A percentile compares a stretch with the other conserved stretches of the same genome.
These are phyloP conservation scores for Urtica urens DNA, from an alignment of 306 rosid species.

Conservation along the genomic window DNA sequence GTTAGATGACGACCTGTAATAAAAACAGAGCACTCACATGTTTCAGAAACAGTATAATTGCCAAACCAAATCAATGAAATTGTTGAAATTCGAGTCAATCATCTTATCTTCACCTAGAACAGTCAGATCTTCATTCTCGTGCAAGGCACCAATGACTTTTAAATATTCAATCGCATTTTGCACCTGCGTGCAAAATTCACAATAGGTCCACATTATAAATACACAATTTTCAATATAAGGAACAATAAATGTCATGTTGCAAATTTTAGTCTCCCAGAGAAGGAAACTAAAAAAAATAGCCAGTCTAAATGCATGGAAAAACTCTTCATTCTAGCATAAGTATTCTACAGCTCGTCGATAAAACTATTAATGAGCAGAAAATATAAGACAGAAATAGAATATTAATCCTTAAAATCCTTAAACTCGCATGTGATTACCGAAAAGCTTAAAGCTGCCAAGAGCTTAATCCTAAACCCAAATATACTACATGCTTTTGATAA, in stretches of 20 bases:
- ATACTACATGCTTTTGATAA: too few relatives aligned
- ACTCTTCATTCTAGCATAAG: too few relatives aligned
- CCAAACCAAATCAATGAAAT: slow-evolving; percentile 11
- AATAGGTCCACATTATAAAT: slow-evolving; percentile 5
- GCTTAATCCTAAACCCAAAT: too few relatives aligned
- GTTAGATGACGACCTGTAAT: slow-evolving; percentile 64
- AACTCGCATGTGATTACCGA: too few relatives aligned
- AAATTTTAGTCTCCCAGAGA: neutral
- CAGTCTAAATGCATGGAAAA: neutral
- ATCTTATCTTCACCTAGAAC: slow-evolving; percentile 52
- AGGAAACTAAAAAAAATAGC: neutral
- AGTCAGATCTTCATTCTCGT: slow-evolving; percentile 77
- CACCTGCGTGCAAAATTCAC: slow-evolving; percentile 38
- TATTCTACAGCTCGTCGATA: too few relatives aligned
- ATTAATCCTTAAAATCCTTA: too few relatives aligned
- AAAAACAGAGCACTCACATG: slow-evolving; percentile 11
- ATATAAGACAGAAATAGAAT: too few relatives aligned
- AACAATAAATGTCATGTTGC: neutral
- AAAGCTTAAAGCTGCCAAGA: too few relatives aligned
- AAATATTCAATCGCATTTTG: slow-evolving; percentile 90
- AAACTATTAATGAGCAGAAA: too few relatives aligned
- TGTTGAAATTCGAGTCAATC: slow-evolving; percentile 3
- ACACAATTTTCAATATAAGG: neutral
- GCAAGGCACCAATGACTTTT: slow-evolving; percentile 75
- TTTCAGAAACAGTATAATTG: neutral